Evolutionary conservation across 768 basidiomycete species (phyloP).

Genomic region (Mycena kentingensis): DNA sequence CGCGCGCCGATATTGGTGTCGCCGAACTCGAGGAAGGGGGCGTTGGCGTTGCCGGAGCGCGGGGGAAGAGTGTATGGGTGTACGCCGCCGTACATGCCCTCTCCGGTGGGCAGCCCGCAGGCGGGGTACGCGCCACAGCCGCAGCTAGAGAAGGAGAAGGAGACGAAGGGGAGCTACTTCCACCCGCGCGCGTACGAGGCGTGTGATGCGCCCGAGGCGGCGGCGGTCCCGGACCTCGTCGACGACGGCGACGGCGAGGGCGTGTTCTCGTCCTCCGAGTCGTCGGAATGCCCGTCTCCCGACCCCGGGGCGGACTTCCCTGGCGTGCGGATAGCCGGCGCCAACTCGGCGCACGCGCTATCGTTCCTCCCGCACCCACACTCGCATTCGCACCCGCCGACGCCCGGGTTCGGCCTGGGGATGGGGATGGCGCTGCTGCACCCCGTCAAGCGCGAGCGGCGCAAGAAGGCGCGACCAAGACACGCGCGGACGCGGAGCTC

Average conservation of each 20-base stretch:
- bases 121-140: not conserved
- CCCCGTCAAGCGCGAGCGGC: slow-evolving; percentile 9
- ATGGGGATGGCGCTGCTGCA: no score
- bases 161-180: slow-evolving; percentile 54
- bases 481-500: slow-evolving; percentile 1
- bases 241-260: slow-evolving; percentile 30
- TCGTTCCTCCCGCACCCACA: slow-evolving; percentile 36
- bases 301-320: slow-evolving; percentile 31
- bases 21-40: slow-evolving; percentile 49
- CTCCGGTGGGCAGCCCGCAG: slow-evolving; percentile 10
- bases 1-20: slow-evolving; percentile 69
- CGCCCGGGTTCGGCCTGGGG: slow-evolving; percentile 11
- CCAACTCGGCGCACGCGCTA: slow-evolving; percentile 24
- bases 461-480: slow-evolving; percentile 1
- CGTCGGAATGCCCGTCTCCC: slow-evolving; percentile 46
- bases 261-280: slow-evolving; percentile 35
- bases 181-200: slow-evolving; percentile 52
- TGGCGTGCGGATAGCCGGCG: slow-evolving; percentile 30
- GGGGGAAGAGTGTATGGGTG: slow-evolving; percentile 57
- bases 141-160: not conserved
- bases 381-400: slow-evolving; percentile 21
- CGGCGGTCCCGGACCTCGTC: slow-evolving; percentile 29
- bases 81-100: slow-evolving; percentile 17
- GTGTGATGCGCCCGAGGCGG: slow-evolving; percentile 32
- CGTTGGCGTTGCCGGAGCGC: slow-evolving; percentile 70